Percentiles rank a stretch among this genome's conserved stretches.
These are phyloP conservation scores for Volvox africanus DNA, from an alignment of 139 green algal genomes.

Conservation along the genomic window DNA sequence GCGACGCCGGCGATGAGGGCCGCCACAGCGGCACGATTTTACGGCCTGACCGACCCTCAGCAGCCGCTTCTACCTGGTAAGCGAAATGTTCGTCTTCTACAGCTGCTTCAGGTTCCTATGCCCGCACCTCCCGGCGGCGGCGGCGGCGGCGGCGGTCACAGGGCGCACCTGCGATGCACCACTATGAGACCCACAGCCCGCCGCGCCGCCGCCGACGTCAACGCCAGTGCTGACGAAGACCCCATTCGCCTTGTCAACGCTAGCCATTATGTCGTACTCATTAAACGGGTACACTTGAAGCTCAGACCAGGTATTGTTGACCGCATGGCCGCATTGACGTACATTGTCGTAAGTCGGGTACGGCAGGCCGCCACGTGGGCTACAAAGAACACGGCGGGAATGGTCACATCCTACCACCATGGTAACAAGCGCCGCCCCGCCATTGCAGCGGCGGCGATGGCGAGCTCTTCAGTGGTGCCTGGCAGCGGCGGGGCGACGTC, in stretches of 20 bases:
- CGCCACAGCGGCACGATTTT: neutral
- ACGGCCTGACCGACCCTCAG: neutral
- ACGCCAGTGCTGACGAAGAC: neutral
- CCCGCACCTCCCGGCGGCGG: neutral
- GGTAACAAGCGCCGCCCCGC: too few species aligned
- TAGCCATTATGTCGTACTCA: slow-evolving; percentile 12
- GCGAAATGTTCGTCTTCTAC: slow-evolving; percentile 14
- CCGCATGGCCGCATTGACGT: neutral
- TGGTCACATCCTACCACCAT: too few species aligned
- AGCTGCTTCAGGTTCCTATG: slow-evolving; percentile 22
- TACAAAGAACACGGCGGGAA: too few species aligned
- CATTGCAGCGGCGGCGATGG: too few species aligned
- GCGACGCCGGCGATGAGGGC: neutral
- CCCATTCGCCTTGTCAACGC: slow-evolving; percentile 11
- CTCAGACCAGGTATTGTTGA: neutral
- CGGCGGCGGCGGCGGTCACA: neutral
- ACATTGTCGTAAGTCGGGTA: neutral
- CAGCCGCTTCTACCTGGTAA: slow-evolving; percentile 15
- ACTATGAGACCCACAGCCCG: too few species aligned
- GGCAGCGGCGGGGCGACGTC: too few species aligned
- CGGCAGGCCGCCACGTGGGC: neutral
- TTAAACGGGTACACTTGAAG: slow-evolving; percentile 3
- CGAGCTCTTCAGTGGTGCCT: neutral
- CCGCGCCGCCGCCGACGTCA: neutral
- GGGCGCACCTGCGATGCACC: too few species aligned